Conservation (phyloP, 2,329 filamentous ascomycete species). For the Colletotrichum sp. region DNA sequence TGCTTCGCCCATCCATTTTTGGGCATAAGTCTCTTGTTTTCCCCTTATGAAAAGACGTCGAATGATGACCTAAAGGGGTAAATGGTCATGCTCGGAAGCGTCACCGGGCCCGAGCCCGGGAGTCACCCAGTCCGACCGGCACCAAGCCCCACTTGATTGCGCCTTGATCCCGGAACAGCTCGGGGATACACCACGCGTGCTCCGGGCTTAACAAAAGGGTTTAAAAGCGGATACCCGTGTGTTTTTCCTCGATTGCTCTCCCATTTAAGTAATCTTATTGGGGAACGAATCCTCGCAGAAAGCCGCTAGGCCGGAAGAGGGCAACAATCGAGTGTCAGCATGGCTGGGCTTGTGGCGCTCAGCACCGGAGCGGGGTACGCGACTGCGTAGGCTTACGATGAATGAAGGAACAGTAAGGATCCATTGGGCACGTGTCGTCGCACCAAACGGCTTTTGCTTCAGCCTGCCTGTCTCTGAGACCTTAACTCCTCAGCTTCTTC, state of each 20-base stretch:
- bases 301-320: conserved; percentile 8
- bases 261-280: neutral
- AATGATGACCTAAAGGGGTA: neutral
- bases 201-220: neutral
- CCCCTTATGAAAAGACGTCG: neutral
- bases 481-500: neutral
- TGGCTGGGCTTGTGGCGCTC: neutral
- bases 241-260: neutral
- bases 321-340: neutral
- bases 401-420: neutral
- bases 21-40: neutral
- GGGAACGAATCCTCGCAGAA: neutral
- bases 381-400: neutral
- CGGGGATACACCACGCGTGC: neutral
- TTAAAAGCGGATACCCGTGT: neutral
- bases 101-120: neutral
- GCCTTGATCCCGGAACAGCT: neutral
- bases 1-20: neutral
- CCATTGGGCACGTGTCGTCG: neutral
- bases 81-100: neutral
- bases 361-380: neutral
- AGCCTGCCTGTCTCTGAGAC: neutral
- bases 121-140: neutral
- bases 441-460: neutral
- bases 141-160: neutral